These are phyloP conservation scores for Gremmenia infestans DNA, from an alignment of 2,329 filamentous ascomycete genomes.

Conservation along the genomic window DNA sequence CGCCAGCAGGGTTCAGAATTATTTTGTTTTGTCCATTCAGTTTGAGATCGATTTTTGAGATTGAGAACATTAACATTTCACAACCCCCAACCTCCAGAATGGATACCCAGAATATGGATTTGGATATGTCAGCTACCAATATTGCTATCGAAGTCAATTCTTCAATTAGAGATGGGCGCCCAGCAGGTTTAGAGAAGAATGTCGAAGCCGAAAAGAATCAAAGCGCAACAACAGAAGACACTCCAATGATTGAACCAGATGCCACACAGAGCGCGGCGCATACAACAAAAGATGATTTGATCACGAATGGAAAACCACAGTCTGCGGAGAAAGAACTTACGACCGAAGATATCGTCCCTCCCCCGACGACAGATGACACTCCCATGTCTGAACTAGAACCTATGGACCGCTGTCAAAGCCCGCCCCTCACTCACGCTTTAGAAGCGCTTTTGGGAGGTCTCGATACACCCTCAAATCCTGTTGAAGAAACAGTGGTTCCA, in stretches of 20 bases:
- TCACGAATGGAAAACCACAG: too few relatives aligned
- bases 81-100: conserved; percentile 10
- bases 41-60: background rate
- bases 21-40: conserved; percentile 1
- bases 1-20: background rate
- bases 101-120: conserved; percentile 15
- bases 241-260: too few relatives aligned
- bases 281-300: too few relatives aligned
- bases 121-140: conserved; percentile 9
- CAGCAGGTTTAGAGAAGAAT: background rate
- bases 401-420: conserved; percentile 3
- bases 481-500: background rate
- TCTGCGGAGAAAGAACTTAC: background rate
- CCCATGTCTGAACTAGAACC: background rate
- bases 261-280: too few relatives aligned
- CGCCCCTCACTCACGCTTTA: conserved; percentile 25
- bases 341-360: background rate
- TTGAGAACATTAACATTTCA: background rate
- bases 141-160: background rate
- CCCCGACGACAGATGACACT: background rate
- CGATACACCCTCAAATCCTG: conserved; percentile 3
- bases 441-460: conserved; percentile 28
- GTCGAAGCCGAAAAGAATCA: background rate
- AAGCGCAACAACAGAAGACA: too few relatives aligned
- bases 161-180: background rate